Evolutionary conservation across 805 yeast genomes (phyloP).

Genomic region (Cyberlindnera maclurae): DNA sequence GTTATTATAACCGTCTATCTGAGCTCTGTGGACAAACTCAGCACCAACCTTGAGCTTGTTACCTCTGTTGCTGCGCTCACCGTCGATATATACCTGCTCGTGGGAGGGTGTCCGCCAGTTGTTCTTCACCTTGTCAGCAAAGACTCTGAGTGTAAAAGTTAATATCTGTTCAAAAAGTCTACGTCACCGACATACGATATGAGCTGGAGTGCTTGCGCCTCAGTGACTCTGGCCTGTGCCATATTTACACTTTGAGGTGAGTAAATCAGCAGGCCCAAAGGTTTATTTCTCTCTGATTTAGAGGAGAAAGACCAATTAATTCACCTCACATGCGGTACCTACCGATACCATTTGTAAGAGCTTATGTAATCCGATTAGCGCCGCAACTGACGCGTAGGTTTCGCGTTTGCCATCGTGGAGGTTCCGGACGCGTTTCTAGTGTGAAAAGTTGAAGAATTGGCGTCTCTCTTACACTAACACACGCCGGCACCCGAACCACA

Average conservation of each 20-base stretch:
- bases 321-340: no score
- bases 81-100: constrained; percentile 19
- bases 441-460: not conserved
- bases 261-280: no score
- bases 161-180: not conserved
- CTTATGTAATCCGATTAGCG: no score
- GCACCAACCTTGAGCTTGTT: constrained; percentile 48
- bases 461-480: not conserved
- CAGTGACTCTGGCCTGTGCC: constrained; percentile 6
- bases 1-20: constrained; percentile 30
- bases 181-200: constrained; percentile 8
- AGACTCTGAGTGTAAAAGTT: constrained; percentile 3
- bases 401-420: not conserved
- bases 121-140: constrained; percentile 13
- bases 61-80: constrained; percentile 46
- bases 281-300: no score
- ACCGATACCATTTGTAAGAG: not conserved
- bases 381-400: not conserved
- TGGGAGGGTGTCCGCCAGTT: not conserved
- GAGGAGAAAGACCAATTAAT: no score
- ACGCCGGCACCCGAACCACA: not conserved
- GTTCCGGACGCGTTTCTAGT: constrained; percentile 1
- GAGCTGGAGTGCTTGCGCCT: constrained; percentile 6
- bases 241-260: not conserved
- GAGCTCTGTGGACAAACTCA: constrained; percentile 37